Evolutionary conservation across 2,329 filamentous ascomycete genomes (phyloP).

Genomic region (Thelonectria discophora): DNA sequence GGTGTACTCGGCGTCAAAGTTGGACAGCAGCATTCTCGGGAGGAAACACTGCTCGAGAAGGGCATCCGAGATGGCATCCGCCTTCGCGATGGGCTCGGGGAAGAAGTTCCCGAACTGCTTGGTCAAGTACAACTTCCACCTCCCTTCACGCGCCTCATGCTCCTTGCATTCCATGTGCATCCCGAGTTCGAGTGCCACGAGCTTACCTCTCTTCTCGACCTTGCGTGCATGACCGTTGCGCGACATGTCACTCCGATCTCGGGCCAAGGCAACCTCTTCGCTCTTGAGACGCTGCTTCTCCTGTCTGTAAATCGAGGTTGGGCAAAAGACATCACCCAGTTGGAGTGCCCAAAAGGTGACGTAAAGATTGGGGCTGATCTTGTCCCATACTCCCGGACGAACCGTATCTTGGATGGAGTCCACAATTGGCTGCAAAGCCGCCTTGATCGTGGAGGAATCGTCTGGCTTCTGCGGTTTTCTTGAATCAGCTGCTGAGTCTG

Average conservation of each 20-base stretch:
- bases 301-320: constrained; percentile 78
- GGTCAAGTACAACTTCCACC: constrained; percentile 73
- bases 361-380: constrained; percentile 83
- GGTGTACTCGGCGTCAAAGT: constrained; percentile 87
- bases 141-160: constrained; percentile 72
- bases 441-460: constrained; percentile 45
- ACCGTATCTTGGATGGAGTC: constrained; percentile 70
- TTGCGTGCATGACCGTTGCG: constrained; percentile 72
- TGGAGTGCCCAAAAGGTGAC: constrained; percentile 92
- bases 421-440: constrained; percentile 73
- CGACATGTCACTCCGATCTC: constrained; percentile 77
- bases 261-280: constrained; percentile 72
- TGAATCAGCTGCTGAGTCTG: constrained; percentile 38
- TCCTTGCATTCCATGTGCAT: constrained; percentile 78
- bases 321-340: constrained; percentile 81
- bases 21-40: constrained; percentile 85
- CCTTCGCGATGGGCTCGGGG: constrained; percentile 67
- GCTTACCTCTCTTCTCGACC: constrained; percentile 70
- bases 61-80: constrained; percentile 74
- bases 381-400: constrained; percentile 70
- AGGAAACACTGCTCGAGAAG: constrained; percentile 91
- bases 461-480: constrained; percentile 45
- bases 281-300: constrained; percentile 76
- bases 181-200: constrained; percentile 73
- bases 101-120: constrained; percentile 86